A percentile compares a stretch with the other conserved stretches of the same genome.
phyloP scores from a whole-genome alignment of 2,329 filamentous ascomycete species.

The Epichloe uncinata region DNA sequence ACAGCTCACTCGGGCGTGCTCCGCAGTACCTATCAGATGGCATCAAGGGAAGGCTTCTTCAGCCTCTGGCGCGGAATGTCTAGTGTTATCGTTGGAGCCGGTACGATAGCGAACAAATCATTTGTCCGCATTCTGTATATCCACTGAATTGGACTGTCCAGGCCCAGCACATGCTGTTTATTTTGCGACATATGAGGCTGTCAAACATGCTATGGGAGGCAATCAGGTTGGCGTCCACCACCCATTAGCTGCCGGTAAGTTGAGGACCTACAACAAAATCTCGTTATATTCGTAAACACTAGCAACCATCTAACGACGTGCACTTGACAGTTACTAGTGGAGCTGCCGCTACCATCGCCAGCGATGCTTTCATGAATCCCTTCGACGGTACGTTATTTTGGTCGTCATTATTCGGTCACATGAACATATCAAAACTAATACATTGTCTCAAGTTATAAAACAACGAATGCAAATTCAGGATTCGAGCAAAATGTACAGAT shows the following conservation, averaged over 20 bases:
- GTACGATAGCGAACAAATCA: constrained; percentile 35
- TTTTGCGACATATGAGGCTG: constrained; percentile 94
- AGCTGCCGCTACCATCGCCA: constrained; percentile 89
- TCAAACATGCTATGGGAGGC: constrained; percentile 91
- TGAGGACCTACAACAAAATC: neutral
- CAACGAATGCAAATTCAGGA: constrained; percentile 98
- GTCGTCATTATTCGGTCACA: neutral
- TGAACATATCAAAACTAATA: neutral
- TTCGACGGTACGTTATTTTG: constrained; percentile 66
- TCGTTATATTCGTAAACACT: neutral
- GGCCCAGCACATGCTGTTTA: constrained; percentile 96
- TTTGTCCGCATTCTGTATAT: neutral
- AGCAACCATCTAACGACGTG: neutral
- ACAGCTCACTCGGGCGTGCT: constrained; percentile 82
- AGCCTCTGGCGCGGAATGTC: constrained; percentile 95
- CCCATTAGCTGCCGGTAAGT: constrained; percentile 76
- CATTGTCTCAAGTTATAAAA: constrained; percentile 64
- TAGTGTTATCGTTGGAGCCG: constrained; percentile 89
- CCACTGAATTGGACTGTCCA: constrained; percentile 22
- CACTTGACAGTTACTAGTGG: constrained; percentile 62
- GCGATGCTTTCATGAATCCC: constrained; percentile 97
- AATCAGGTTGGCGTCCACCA: constrained; percentile 82
- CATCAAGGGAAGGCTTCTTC: constrained; percentile 74
- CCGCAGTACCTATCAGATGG: constrained; percentile 86
- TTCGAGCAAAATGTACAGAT: constrained; percentile 75